These are phyloP conservation scores for Aegilops longissima DNA, from an alignment of 176 grass and related monocot species.

Conservation along the genomic window DNA sequence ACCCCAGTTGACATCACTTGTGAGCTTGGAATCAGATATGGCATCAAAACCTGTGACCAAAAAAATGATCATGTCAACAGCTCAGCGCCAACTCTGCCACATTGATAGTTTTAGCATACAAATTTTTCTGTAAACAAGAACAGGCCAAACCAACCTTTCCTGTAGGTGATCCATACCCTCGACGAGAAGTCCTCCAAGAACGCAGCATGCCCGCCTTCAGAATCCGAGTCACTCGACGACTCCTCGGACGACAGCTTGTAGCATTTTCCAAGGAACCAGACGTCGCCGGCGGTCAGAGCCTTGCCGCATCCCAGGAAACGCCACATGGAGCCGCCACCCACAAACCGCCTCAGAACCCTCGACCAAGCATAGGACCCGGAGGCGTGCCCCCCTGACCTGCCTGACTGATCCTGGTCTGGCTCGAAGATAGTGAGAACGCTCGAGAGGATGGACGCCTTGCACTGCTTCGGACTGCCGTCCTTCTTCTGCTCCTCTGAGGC, in stretches of 20 bases:
- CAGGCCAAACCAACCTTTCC: constrained; percentile 60
- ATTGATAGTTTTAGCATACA: not conserved
- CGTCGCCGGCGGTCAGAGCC: constrained; percentile 50
- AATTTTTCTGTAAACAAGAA: not conserved
- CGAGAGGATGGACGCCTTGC: constrained; percentile 60
- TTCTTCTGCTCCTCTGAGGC: constrained; percentile 36
- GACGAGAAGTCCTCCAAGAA: constrained; percentile 85
- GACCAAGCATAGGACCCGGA: constrained; percentile 71
- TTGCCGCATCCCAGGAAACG: constrained; percentile 58
- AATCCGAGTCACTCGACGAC: constrained; percentile 33
- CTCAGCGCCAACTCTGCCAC: not conserved
- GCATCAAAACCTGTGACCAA: constrained; percentile 57
- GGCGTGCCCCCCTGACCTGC: constrained; percentile 23
- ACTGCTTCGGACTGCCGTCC: constrained; percentile 31
- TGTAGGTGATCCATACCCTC: constrained; percentile 95
- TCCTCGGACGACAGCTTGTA: constrained; percentile 55
- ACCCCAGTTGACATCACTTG: constrained; percentile 89
- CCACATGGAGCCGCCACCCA: constrained; percentile 64
- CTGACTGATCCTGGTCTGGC: constrained; percentile 19
- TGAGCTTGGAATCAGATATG: constrained; percentile 68
- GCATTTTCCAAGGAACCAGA: constrained; percentile 89
- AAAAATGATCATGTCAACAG: not conserved
- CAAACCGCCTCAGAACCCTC: constrained; percentile 64
- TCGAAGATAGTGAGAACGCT: constrained; percentile 68
- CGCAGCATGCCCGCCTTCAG: constrained; percentile 30